Conservation (phyloP, 345 rosid genomes). For the Dipteronia dyeriana region DNA sequence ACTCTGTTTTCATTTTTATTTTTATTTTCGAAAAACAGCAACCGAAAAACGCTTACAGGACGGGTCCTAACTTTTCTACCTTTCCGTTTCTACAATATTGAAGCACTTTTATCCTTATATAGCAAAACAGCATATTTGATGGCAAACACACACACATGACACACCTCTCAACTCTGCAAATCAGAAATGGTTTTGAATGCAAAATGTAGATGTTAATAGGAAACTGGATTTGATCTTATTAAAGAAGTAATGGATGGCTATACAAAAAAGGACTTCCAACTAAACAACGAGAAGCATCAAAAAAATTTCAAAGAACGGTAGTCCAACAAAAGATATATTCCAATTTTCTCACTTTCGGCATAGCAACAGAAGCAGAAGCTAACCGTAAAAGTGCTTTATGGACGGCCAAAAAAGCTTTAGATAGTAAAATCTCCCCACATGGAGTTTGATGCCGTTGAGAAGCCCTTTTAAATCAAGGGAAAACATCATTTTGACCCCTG, state of each 20-base stretch:
- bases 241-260: background rate
- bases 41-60: no score
- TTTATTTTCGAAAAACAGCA: no score
- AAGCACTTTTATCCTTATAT: background rate
- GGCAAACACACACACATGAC: no score
- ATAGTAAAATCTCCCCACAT: background rate
- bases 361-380: conserved; percentile 1
- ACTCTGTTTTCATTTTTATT: no score
- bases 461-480: background rate
- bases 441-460: background rate
- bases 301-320: background rate
- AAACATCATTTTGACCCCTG: no score
- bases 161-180: background rate
- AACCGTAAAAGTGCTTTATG: conserved; percentile 17
- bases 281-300: background rate
- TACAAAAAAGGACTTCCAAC: background rate
- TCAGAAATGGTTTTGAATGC: background rate
- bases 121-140: background rate
- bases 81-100: no score
- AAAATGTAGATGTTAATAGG: background rate
- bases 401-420: conserved; percentile 26
- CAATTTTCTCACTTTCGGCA: conserved; percentile 7
- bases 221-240: background rate
- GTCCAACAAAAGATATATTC: conserved; percentile 8
- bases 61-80: no score